These are phyloP conservation scores for Stagonosporopsis tanaceti DNA, from an alignment of 2,329 filamentous ascomycete species.

Conservation along the genomic window DNA sequence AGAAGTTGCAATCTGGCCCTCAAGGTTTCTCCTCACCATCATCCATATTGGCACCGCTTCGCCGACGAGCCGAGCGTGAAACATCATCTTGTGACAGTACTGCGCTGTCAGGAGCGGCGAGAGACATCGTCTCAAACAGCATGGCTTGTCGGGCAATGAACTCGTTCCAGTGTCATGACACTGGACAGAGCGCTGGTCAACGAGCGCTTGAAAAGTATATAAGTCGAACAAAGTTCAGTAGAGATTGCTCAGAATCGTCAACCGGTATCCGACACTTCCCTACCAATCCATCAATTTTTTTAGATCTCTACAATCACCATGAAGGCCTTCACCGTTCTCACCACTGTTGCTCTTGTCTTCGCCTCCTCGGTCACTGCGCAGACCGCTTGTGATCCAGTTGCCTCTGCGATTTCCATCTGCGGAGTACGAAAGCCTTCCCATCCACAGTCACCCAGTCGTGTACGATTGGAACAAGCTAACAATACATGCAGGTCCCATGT, in stretches of 20 bases:
- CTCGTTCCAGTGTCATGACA: not conserved
- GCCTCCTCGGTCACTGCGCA: slow-evolving; percentile 20
- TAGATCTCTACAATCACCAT: not conserved
- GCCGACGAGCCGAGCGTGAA: slow-evolving; percentile 10
- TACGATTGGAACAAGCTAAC: not conserved
- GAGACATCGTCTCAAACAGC: not conserved
- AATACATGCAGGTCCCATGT: slow-evolving; percentile 13
- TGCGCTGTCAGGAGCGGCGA: not conserved
- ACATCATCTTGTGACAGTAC: slow-evolving; percentile 4
- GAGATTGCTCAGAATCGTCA: not conserved
- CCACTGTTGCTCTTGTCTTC: slow-evolving; percentile 9
- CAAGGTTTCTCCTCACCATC: slow-evolving; percentile 10
- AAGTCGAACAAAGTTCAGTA: not conserved
- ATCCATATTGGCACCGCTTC: not conserved
- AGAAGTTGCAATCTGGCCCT: not conserved
- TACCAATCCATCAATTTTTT: not conserved
- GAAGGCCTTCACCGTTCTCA: slow-evolving; percentile 9
- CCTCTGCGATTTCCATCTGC: slow-evolving; percentile 22
- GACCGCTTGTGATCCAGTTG: slow-evolving; percentile 22
- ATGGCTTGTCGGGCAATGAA: not conserved
- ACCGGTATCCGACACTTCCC: not conserved
- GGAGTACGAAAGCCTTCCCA: slow-evolving; percentile 9
- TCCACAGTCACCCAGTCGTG: not conserved
- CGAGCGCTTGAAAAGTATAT: not conserved
- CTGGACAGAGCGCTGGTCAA: not conserved